phyloP scores from a whole-genome alignment of 164 flowering plant species.

The Umbellularia californica region DNA sequence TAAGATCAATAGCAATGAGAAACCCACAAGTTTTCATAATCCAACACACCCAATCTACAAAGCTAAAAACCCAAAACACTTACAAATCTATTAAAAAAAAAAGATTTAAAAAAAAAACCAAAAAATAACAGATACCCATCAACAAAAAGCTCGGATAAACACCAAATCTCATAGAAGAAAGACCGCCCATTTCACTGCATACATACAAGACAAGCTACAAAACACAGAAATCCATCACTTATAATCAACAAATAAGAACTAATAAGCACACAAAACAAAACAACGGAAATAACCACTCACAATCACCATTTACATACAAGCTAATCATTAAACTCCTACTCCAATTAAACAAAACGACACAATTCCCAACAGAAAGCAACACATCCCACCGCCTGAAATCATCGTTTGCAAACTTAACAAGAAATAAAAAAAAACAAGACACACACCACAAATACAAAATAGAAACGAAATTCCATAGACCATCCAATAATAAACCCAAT shows the following conservation, averaged over 20 bases:
- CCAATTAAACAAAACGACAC: not conserved
- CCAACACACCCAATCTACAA: slow-evolving; percentile 1
- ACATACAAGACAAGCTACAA: not conserved
- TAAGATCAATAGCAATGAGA: not conserved
- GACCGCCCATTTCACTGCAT: not conserved
- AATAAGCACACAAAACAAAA: not conserved
- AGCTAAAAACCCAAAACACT: not conserved
- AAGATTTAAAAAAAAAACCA: not conserved
- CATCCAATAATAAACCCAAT: not conserved
- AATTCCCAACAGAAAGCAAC: not conserved
- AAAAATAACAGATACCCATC: not conserved
- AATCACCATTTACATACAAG: not conserved
- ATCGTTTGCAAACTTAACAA: not conserved
- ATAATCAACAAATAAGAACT: not conserved
- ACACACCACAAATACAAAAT: not conserved
- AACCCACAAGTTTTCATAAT: not conserved
- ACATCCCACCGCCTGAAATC: not conserved
- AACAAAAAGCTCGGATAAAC: not conserved
- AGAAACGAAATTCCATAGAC: not conserved
- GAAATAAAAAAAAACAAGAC: not conserved
- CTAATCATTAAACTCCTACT: not conserved
- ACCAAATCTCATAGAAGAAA: not conserved
- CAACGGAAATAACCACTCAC: not conserved
- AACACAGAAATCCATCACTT: not conserved
- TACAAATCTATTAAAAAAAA: not conserved